A percentile compares a stretch with the other conserved stretches of the same genome.
phyloP scores from a whole-genome alignment of 768 basidiomycete genomes.

The Trametes coccinea region DNA sequence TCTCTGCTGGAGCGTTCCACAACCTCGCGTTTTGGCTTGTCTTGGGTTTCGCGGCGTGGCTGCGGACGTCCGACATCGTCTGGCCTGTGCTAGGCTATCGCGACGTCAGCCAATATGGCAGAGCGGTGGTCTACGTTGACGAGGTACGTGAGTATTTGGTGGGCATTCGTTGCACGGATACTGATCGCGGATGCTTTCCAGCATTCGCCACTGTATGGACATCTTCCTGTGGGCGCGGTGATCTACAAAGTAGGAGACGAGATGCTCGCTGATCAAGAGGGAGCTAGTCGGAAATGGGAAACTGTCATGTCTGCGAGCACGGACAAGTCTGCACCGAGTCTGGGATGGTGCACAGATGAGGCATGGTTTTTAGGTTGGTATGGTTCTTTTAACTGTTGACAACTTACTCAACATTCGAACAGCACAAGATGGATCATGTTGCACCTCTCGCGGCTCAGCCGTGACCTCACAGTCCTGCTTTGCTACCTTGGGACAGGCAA shows the following conservation, averaged over 20 bases:
- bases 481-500: constrained; percentile 21
- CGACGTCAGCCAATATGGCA: constrained; percentile 53
- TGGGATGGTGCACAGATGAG: constrained; percentile 65
- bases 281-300: constrained; percentile 45
- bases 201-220: constrained; percentile 60
- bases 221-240: constrained; percentile 58
- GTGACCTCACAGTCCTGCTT: constrained; percentile 46
- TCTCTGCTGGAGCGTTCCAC: constrained; percentile 77
- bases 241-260: constrained; percentile 69
- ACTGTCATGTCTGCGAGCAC: constrained; percentile 38
- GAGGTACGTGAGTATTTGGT: constrained; percentile 40
- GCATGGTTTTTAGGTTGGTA: constrained; percentile 34
- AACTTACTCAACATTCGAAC: constrained; percentile 21
- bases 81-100: constrained; percentile 45
- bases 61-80: constrained; percentile 18
- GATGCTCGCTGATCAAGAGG: constrained; percentile 37
- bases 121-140: constrained; percentile 55
- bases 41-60: constrained; percentile 40
- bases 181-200: constrained; percentile 27
- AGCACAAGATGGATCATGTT: constrained; percentile 29
- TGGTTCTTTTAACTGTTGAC: background rate
- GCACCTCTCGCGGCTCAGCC: constrained; percentile 18
- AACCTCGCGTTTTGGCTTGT: constrained; percentile 64
- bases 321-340: constrained; percentile 6
- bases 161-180: too few species aligned